Evolutionary conservation across 768 basidiomycete species (phyloP), one percentile per base, ranked within the genome.

Genomic region (Russula abietina): DNA sequence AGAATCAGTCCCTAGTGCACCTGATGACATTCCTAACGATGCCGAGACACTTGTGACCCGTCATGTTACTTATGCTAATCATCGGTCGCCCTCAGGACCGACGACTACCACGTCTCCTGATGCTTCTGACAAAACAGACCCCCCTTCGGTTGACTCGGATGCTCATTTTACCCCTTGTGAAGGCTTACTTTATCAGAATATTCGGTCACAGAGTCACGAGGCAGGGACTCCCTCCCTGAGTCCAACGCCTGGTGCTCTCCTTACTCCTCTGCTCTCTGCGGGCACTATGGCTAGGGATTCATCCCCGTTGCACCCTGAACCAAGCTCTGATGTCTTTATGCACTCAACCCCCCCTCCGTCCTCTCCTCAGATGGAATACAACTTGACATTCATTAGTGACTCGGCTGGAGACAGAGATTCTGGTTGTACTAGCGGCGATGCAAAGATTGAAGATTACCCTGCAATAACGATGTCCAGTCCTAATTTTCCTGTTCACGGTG

Each of bases 401-500:
- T 17, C 4, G 12, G 24, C 55, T 46, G 8, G 52, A 4, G 32
- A 28, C 11, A 16, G 22, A 55, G 38, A 22, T 19, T 16, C 51
- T 9, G 6, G 9, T 36, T 8, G 8, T 30, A 26, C 14, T 22
- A 24, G 46, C 14, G 22, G 32, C 22, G 19, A 39, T 38, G 8
- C 53, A 49, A 30, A 26, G 12, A 50, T 22, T 16, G 24, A 43
- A 50, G 43, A 32, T 24, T 55, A 59, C 12, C 41, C 58, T 22
- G n/a, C 58, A 22, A 45, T 17, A 19, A 33, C 26, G 19, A 60
- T 60, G 58, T 64, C 62, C 16, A 64, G 62, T 60, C 62, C 62
- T n/a, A 33, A 24, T 12, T 38, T 22, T 14, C 12, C 9, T 19
- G 10, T 51, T 51, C 17, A 50, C n/a, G 28, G 26, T 2, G 53